These are phyloP conservation scores for Sarocladiaceae sp. DNA, from an alignment of 2,329 filamentous ascomycete species.

Conservation along the genomic window DNA sequence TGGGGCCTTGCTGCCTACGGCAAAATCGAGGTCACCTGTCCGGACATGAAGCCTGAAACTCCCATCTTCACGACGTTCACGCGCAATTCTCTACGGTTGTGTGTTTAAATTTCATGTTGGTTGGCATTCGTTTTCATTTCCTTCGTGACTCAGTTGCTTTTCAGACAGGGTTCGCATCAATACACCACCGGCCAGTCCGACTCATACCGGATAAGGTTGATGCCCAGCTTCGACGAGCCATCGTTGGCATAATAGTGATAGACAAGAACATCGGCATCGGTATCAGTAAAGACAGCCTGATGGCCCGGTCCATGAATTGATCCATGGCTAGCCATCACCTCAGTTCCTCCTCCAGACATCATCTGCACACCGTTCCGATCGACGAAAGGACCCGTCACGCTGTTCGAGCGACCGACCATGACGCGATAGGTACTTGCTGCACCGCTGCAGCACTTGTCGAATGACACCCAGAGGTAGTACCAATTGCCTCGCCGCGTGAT, in stretches of 20 bases:
- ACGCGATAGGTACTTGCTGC: constrained; percentile 23
- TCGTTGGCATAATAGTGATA: constrained; percentile 24
- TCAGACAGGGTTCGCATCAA: constrained; percentile 12
- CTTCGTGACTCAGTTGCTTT: no score
- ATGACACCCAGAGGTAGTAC: constrained; percentile 27
- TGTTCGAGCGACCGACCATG: constrained; percentile 26
- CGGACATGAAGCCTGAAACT: no score
- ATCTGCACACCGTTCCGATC: constrained; percentile 19
- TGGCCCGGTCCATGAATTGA: constrained; percentile 24
- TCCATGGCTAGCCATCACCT: constrained; percentile 22
- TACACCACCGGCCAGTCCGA: constrained; percentile 24
- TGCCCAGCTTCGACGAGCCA: constrained; percentile 20
- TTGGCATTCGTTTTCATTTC: no score
- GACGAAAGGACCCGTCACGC: constrained; percentile 21
- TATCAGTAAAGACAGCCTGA: constrained; percentile 24
- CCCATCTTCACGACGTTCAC: no score
- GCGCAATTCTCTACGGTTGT: no score
- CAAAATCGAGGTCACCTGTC: no score
- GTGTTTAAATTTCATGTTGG: no score
- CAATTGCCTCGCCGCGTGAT: constrained; percentile 21
- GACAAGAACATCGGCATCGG: constrained; percentile 23
- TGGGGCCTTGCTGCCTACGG: no score
- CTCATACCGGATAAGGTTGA: constrained; percentile 24
- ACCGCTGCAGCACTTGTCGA: constrained; percentile 24
- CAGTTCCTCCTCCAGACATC: constrained; percentile 23